Evolutionary conservation across 1,284 basidiomycete genomes (phyloP).

Genomic region (Leucoagaricus sp.): DNA sequence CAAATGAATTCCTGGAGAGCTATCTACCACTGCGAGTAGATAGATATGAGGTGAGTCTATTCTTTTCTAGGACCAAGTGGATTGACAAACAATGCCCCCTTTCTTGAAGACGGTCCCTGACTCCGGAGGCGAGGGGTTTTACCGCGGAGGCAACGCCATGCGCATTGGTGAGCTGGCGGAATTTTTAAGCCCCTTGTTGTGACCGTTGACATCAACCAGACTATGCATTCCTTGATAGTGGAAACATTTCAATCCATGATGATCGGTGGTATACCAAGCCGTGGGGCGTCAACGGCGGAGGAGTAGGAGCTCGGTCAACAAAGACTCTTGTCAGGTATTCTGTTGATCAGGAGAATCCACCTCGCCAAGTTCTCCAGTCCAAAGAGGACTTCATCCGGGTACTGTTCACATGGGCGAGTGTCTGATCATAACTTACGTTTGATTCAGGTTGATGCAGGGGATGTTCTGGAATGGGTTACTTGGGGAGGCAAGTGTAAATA

Average conservation of each 20-base stretch:
- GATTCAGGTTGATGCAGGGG: constrained; percentile 22
- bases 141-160: constrained; percentile 32
- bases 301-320: constrained; percentile 27
- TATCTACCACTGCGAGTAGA: constrained; percentile 31
- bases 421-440: background rate
- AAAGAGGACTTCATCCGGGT: constrained; percentile 30
- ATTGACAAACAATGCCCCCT: background rate
- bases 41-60: constrained; percentile 22
- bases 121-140: constrained; percentile 30
- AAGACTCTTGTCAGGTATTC: constrained; percentile 29
- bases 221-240: constrained; percentile 29
- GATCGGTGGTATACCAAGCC: constrained; percentile 34
- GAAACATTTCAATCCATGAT: constrained; percentile 32
- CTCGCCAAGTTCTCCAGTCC: constrained; percentile 24
- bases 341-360: constrained; percentile 19
- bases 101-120: constrained; percentile 24
- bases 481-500: constrained; percentile 27
- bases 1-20: constrained; percentile 31
- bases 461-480: constrained; percentile 31
- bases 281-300: constrained; percentile 34
- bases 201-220: constrained; percentile 17
- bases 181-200: background rate
- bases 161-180: constrained; percentile 23
- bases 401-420: background rate
- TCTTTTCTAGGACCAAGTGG: background rate